Base-by-base conservation (phyloP, 2,329 filamentous ascomycete species). In the Apiospora sp. region DNA sequence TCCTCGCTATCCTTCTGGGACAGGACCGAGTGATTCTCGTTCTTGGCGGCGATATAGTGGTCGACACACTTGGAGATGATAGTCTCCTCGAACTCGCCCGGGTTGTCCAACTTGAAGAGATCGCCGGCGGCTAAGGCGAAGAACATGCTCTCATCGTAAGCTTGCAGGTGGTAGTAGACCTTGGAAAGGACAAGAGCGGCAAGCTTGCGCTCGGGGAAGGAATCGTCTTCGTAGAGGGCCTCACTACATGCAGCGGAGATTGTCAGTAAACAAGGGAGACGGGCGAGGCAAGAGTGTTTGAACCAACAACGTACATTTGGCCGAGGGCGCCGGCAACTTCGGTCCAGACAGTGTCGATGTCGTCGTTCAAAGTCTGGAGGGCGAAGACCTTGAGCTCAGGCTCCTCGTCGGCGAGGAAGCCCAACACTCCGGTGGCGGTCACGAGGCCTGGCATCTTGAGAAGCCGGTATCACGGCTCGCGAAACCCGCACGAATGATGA, bases 111-210 rank as follows among this genome's bases (percentile, higher is more conserved):
- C 86, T 97, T 94, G 88, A 99, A 98, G 69, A 98, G 91, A 81
- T 98, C 94, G 74, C 96, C 96, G 34, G 96, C 95, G 73, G 95
- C 95, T 67, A 99, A 90, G 75, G 96, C 96, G 84, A 99, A 98
- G 70, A 94, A 93, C 96, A 99, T 98, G 84, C 96, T 98, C 86
- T 99, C 96, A 82, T 98, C 96, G 87, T 99, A 99, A 83, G 96
- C 96, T 85, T 98, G 95, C 71, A 99, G 91, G 82, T 99, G 96
- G 82, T 98, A 99, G 87, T 98, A 99, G 77, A 98, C 95, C 88
- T 99, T 99, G 78, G 96, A 93, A 61, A 97, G 93, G 71, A 99
- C 95, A 69, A 99, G 89, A 71, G 96, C 96, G 71, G 96, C 96
- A 72, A 99, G 92, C 82, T 96, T 94, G 80, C 96, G 94, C 83